A percentile compares a stretch with the other conserved stretches of the same genome.
phyloP scores from a whole-genome alignment of 2,329 filamentous ascomycete species.

The Dactylella cylindrospora region DNA sequence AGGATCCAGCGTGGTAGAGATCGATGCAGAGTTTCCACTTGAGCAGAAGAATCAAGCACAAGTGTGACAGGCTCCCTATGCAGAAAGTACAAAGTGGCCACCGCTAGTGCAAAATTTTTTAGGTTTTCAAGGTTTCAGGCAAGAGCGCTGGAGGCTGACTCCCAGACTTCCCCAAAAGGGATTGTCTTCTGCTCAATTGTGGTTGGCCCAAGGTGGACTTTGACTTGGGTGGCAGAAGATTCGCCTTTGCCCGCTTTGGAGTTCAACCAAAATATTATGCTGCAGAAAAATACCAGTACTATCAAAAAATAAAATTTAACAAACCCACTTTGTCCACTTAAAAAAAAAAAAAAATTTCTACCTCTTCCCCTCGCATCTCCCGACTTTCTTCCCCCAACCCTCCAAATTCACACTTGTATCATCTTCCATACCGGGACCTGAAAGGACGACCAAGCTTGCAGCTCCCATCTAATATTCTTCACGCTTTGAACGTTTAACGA shows the following conservation, averaged over 20 bases:
- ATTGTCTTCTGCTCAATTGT: too few relatives aligned
- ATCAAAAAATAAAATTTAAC: slow-evolving; percentile 14
- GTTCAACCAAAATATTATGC: neutral
- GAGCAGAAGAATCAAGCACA: too few relatives aligned
- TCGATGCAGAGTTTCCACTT: too few relatives aligned
- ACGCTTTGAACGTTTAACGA: slow-evolving; percentile 1
- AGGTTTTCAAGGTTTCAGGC: too few relatives aligned
- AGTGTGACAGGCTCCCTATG: too few relatives aligned
- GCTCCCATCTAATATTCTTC: slow-evolving; percentile 11
- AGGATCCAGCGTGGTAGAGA: too few relatives aligned
- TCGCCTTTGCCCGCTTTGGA: neutral
- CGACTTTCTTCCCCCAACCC: slow-evolving; percentile 5
- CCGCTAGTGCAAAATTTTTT: too few relatives aligned
- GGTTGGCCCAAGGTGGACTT: slow-evolving; percentile 18
- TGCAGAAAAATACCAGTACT: too few relatives aligned
- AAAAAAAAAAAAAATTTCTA: slow-evolving; percentile 38
- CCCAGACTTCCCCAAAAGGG: too few relatives aligned
- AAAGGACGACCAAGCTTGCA: slow-evolving; percentile 15
- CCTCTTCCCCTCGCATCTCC: slow-evolving; percentile 5
- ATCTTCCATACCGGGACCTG: slow-evolving; percentile 8
- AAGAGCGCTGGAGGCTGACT: too few relatives aligned
- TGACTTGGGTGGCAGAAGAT: neutral
- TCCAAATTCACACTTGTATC: slow-evolving; percentile 9
- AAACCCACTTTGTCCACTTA: slow-evolving; percentile 9
- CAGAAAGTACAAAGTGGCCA: too few relatives aligned